Evolutionary conservation across 495 filamentous ascomycete species (phyloP).

Genomic region (Thermochaetoides thermophila): DNA sequence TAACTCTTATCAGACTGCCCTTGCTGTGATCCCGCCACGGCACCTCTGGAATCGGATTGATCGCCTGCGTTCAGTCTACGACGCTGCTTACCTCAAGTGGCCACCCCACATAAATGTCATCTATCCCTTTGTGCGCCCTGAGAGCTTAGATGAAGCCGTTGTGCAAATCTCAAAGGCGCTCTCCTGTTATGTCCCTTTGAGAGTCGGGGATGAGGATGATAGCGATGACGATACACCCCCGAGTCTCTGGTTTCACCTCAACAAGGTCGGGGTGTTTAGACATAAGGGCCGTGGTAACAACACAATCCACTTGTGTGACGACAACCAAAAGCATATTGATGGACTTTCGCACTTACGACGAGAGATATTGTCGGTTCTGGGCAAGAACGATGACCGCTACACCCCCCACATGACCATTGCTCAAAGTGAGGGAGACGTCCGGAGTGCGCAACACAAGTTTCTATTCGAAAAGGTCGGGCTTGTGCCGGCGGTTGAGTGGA

Average conservation of each 20-base stretch:
- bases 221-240: no score
- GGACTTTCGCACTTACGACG: conserved; percentile 9
- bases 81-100: conserved; percentile 41
- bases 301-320: conserved; percentile 30
- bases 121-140: conserved; percentile 39
- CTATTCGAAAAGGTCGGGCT: conserved; percentile 29
- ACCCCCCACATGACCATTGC: conserved; percentile 36
- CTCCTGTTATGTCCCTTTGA: no score
- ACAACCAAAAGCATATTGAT: neutral
- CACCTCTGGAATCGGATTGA: conserved; percentile 28
- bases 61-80: conserved; percentile 36
- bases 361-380: conserved; percentile 12
- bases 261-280: conserved; percentile 29
- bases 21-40: conserved; percentile 34
- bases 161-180: conserved; percentile 2
- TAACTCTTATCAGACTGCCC: conserved; percentile 32
- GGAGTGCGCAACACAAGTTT: conserved; percentile 22
- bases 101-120: conserved; percentile 45
- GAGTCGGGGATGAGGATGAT: no score
- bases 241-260: no score
- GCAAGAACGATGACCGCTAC: conserved; percentile 3
- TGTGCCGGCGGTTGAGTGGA: conserved; percentile 28
- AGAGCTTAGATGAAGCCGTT: conserved; percentile 8
- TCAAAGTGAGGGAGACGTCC: conserved; percentile 30
- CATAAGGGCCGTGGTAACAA: no score